A percentile compares a stretch with the other conserved stretches of the same genome.
Conservation (phyloP, 345 rosid species). For the Geranium brycei region DNA sequence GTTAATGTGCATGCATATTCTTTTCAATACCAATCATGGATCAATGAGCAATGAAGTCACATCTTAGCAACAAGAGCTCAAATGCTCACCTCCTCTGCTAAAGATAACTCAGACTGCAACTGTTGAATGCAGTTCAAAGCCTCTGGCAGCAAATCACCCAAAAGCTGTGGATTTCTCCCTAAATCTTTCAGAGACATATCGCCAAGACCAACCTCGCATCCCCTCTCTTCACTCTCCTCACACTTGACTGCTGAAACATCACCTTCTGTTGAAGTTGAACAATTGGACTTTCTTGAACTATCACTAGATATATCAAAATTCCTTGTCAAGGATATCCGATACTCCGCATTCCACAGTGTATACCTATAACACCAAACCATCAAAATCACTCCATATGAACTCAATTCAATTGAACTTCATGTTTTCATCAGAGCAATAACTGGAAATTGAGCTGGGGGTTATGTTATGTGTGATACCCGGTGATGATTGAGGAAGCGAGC, state of each 20-base stretch:
- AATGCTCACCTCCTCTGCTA: conserved; percentile 39
- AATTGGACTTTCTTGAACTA: conserved; percentile 15
- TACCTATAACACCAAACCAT: conserved; percentile 34
- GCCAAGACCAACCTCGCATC: neutral
- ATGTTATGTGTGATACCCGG: conserved; percentile 39
- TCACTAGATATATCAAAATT: conserved; percentile 43
- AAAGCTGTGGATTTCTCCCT: conserved; percentile 39
- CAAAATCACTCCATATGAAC: neutral
- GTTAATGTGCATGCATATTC: neutral
- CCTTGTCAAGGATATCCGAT: conserved; percentile 59
- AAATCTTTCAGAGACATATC: conserved; percentile 21
- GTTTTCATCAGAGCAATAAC: too few relatives aligned
- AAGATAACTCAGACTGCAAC: conserved; percentile 50
- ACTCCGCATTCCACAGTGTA: conserved; percentile 91
- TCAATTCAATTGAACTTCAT: neutral
- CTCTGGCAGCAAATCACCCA: conserved; percentile 55
- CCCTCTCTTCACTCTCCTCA: conserved; percentile 18
- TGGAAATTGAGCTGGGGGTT: neutral
- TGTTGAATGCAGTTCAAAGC: conserved; percentile 50
- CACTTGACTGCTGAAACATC: conserved; percentile 20
- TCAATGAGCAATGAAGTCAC: neutral
- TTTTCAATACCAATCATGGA: too few relatives aligned
- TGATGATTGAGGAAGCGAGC: conserved; percentile 66
- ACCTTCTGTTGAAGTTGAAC: conserved; percentile 2
- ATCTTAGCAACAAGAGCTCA: conserved; percentile 1